phyloP scores from a whole-genome alignment of 2,329 filamentous ascomycete genomes.

The Aquanectria penicillioides region DNA sequence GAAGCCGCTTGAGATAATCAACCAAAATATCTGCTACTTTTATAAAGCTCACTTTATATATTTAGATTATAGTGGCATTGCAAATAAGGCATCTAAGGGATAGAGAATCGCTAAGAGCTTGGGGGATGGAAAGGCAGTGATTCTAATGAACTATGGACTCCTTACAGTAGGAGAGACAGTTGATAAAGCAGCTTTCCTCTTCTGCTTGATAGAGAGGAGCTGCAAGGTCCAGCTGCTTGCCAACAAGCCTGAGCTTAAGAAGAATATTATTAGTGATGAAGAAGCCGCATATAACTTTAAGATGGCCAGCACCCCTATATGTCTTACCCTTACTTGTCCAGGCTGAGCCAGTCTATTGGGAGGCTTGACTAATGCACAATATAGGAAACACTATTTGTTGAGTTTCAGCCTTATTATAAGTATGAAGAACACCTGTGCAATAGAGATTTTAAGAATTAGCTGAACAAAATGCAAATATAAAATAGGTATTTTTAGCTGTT shows the following conservation, averaged over 20 bases:
- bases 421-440: no score
- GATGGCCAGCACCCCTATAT: no score
- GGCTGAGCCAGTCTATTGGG: no score
- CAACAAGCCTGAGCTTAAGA: neutral
- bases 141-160: constrained; percentile 70
- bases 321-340: no score
- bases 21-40: constrained; percentile 65
- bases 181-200: constrained; percentile 71
- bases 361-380: no score
- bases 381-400: no score
- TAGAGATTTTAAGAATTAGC: no score
- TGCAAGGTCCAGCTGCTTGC: constrained; percentile 38
- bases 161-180: constrained; percentile 70
- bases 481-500: no score
- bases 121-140: constrained; percentile 62
- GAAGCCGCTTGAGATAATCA: constrained; percentile 68
- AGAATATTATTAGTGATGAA: constrained; percentile 1
- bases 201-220: constrained; percentile 41
- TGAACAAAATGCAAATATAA: no score
- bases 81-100: constrained; percentile 66
- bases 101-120: constrained; percentile 63
- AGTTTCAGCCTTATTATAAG: no score
- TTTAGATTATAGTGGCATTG: constrained; percentile 66
- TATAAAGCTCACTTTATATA: constrained; percentile 67
- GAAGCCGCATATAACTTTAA: constrained; percentile 19